These are phyloP conservation scores for Penicillium malachiteum DNA, from an alignment of 495 filamentous ascomycete genomes.

Conservation along the genomic window DNA sequence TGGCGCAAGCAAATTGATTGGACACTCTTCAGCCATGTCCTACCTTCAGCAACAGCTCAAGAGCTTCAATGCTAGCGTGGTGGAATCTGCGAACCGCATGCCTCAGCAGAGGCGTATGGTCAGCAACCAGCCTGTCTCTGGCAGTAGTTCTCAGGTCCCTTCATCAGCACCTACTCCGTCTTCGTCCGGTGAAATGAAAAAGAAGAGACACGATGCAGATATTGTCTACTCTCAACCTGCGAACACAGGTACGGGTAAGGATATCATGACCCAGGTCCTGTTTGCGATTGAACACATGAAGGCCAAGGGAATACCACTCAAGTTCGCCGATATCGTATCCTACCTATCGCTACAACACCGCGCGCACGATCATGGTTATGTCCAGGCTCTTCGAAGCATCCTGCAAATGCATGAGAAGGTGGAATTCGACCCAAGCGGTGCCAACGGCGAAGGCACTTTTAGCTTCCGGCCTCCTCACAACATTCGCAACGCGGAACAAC, in stretches of 20 bases:
- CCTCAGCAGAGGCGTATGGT: slow-evolving; percentile 44
- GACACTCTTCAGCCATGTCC: slow-evolving; percentile 33
- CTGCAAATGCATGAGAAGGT: slow-evolving; percentile 63
- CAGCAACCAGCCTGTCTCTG: slow-evolving; percentile 31
- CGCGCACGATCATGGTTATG: slow-evolving; percentile 44
- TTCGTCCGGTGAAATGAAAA: slow-evolving; percentile 47
- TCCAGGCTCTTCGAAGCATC: slow-evolving; percentile 45
- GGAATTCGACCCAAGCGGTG: slow-evolving; percentile 61
- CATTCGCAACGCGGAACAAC: slow-evolving; percentile 68
- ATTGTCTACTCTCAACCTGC: slow-evolving; percentile 76
- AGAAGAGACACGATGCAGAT: slow-evolving; percentile 57
- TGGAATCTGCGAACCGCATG: slow-evolving; percentile 43
- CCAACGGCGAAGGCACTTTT: slow-evolving; percentile 65
- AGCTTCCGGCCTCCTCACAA: slow-evolving; percentile 74
- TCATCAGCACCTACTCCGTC: slow-evolving; percentile 43
- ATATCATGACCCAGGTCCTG: slow-evolving; percentile 79
- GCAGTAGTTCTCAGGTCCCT: slow-evolving; percentile 40
- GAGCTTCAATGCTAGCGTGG: slow-evolving; percentile 47
- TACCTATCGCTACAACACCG: slow-evolving; percentile 69
- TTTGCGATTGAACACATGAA: slow-evolving; percentile 86
- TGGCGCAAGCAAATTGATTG: background rate
- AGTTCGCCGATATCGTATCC: slow-evolving; percentile 67
- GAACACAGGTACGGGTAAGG: slow-evolving; percentile 71
- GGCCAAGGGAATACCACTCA: slow-evolving; percentile 66
- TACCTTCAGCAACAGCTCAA: slow-evolving; percentile 49